Evolutionary conservation across 2,329 filamentous ascomycete genomes (phyloP).

Genomic region (Pochonia chlamydosporia): DNA sequence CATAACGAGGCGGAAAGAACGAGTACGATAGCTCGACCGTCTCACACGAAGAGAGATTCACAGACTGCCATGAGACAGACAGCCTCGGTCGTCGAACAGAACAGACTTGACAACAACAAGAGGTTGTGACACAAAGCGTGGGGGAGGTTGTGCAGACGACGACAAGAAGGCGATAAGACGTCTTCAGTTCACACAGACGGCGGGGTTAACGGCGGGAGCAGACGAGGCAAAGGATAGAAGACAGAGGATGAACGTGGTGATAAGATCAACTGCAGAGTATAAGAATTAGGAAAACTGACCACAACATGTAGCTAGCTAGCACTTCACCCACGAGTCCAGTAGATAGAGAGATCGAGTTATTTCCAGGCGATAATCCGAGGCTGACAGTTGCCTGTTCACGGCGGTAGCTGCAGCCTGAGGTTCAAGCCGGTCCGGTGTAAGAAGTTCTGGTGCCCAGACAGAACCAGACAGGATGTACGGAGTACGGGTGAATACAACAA

Average conservation of each 20-base stretch:
- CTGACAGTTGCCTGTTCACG: constrained; percentile 5
- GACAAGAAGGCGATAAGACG: not conserved
- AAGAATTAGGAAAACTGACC: constrained; percentile 7
- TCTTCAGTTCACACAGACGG: not conserved
- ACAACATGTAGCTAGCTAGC: constrained; percentile 2
- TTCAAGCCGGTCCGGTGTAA: not conserved
- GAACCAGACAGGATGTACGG: not conserved
- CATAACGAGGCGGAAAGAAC: constrained; percentile 40
- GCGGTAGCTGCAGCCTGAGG: constrained; percentile 2
- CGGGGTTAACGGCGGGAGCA: constrained; percentile 1
- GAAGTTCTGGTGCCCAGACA: not conserved
- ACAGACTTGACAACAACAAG: not conserved
- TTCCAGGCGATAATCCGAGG: constrained; percentile 1
- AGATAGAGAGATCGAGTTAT: not conserved
- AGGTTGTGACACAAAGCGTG: not conserved
- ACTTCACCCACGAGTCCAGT: constrained; percentile 1
- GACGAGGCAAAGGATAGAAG: not conserved
- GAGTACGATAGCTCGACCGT: constrained; percentile 13
- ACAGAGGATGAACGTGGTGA: not conserved
- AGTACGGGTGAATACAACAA: not conserved
- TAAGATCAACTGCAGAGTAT: constrained; percentile 4
- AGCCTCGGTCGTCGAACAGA: not conserved
- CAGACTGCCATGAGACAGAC: constrained; percentile 13
- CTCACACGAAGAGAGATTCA: constrained; percentile 16
- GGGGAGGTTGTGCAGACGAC: not conserved